phyloP scores from a whole-genome alignment of 176 grass and related monocot species.

The Tillandsia fasciculata region DNA sequence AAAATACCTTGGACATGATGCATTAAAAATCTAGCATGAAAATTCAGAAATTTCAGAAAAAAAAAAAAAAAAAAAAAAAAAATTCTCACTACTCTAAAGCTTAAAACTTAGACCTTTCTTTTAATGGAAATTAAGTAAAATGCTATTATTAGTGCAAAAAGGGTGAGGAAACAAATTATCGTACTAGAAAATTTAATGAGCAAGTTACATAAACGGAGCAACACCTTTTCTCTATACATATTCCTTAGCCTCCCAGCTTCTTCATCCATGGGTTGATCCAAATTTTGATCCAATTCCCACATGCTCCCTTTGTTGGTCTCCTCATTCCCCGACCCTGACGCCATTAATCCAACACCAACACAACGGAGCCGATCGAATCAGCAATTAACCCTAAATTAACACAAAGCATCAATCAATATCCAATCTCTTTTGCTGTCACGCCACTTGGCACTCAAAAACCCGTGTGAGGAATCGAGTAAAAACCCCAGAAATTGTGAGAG shows the following conservation, averaged over 20 bases:
- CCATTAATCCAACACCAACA: slow-evolving; percentile 33
- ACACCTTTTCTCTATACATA: slow-evolving; percentile 93
- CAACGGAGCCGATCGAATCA: too few relatives aligned
- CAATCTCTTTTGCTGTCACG: background rate
- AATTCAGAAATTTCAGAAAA: background rate
- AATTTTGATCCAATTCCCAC: slow-evolving; percentile 93
- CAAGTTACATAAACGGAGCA: slow-evolving; percentile 1
- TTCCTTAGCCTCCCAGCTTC: slow-evolving; percentile 65
- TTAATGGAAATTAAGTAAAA: slow-evolving; percentile 13
- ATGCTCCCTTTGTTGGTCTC: slow-evolving; percentile 59
- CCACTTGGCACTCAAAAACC: slow-evolving; percentile 21
- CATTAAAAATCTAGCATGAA: background rate
- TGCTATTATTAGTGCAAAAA: background rate
- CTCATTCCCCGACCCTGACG: slow-evolving; percentile 40
- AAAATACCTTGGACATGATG: background rate
- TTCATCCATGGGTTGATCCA: slow-evolving; percentile 99
- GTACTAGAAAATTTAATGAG: slow-evolving; percentile 4
- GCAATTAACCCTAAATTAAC: background rate
- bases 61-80: background rate
- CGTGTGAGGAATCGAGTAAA: slow-evolving; percentile 16
- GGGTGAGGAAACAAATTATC: background rate
- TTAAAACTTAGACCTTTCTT: background rate
- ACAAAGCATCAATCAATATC: background rate
- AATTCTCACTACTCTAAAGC: slow-evolving; percentile 3
- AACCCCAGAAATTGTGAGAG: slow-evolving; percentile 2